These are phyloP conservation scores for Lyophyllum semitale DNA, from an alignment of 768 basidiomycete species.

Conservation along the genomic window DNA sequence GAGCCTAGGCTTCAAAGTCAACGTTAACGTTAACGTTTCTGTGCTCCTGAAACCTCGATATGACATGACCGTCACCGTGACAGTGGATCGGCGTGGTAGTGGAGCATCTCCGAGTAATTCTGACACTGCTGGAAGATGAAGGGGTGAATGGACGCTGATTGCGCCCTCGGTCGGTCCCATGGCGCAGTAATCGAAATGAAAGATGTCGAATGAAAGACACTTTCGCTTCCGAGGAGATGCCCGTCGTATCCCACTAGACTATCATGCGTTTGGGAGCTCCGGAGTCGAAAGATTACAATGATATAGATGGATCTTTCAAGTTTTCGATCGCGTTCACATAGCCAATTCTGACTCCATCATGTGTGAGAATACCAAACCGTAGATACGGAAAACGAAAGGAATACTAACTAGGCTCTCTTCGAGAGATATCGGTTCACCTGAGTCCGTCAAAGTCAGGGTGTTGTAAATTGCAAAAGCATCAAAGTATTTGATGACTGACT, in stretches of 20 bases:
- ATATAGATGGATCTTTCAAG: background rate
- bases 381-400: background rate
- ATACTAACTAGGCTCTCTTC: background rate
- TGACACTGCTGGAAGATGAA: background rate
- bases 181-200: background rate
- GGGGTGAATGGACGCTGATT: background rate
- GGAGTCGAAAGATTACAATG: background rate
- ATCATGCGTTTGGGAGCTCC: background rate
- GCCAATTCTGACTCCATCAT: background rate
- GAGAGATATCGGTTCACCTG: conserved; percentile 1
- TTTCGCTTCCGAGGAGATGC: background rate
- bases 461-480: background rate
- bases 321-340: conserved; percentile 3
- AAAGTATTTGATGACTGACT: background rate
- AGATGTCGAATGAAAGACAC: background rate
- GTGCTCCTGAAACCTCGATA: background rate
- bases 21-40: background rate
- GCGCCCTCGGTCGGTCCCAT: background rate
- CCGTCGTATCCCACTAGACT: no score
- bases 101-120: background rate
- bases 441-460: background rate
- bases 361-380: background rate
- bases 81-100: background rate
- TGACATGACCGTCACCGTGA: background rate
- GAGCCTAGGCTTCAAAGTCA: background rate